Evolutionary conservation across 257 asterid genomes (phyloP).

Genomic region (Linaria vulgaris): DNA sequence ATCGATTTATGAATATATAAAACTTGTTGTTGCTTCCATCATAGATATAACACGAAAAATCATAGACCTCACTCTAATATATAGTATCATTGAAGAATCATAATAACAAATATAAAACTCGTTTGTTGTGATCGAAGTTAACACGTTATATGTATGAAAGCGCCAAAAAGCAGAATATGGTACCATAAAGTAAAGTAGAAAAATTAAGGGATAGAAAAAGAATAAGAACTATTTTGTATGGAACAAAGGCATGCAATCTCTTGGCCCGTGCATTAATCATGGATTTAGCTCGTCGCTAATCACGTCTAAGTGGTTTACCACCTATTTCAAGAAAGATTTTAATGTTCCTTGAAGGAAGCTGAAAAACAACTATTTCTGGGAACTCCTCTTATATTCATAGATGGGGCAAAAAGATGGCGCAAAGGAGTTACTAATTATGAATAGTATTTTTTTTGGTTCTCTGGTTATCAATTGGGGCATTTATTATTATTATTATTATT

Average conservation of each 20-base stretch:
- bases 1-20: background rate
- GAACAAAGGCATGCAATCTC: conserved; percentile 29
- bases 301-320: conserved; percentile 23
- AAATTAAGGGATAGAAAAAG: background rate
- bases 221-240: background rate
- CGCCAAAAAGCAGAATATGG: background rate
- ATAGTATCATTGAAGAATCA: too few species aligned
- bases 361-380: conserved; percentile 19
- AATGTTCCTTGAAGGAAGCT: conserved; percentile 25
- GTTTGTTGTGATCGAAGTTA: too few species aligned
- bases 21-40: too few species aligned
- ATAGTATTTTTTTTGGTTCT: too few species aligned
- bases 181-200: conserved; percentile 1
- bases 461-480: too few species aligned
- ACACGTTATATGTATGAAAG: too few species aligned
- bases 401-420: too few species aligned
- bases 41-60: too few species aligned
- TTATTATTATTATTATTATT: too few species aligned
- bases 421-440: too few species aligned
- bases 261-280: conserved; percentile 29
- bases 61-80: too few species aligned
- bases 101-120: too few species aligned
- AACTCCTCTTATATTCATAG: background rate
- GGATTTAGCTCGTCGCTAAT: conserved; percentile 32
- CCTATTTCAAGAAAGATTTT: conserved; percentile 1